Conservation (phyloP, 1,139 yeast genomes). For the Arxiozyma heterogenica region DNA sequence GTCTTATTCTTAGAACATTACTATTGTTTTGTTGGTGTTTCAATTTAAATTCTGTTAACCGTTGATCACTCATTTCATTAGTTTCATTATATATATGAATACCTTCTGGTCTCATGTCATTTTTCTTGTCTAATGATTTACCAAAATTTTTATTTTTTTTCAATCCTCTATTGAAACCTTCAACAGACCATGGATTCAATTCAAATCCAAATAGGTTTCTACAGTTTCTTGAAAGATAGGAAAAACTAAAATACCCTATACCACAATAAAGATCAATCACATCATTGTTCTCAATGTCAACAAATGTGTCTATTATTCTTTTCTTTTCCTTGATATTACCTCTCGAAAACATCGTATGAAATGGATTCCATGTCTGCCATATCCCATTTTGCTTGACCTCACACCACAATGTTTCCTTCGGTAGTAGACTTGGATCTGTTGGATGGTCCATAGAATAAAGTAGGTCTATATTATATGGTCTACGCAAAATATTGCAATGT, state of each 20-base stretch:
- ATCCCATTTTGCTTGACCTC: constrained; percentile 63
- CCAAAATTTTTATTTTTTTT: constrained; percentile 34
- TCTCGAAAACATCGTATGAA: constrained; percentile 80
- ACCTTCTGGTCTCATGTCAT: constrained; percentile 29
- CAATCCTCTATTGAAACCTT: constrained; percentile 57
- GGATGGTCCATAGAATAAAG: constrained; percentile 27
- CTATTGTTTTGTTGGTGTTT: neutral
- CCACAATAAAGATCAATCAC: constrained; percentile 75
- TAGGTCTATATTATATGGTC: constrained; percentile 56
- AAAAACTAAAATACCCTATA: constrained; percentile 73
- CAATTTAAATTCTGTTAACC: constrained; percentile 31
- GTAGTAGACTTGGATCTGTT: neutral
- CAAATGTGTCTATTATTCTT: constrained; percentile 42
- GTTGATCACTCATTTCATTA: constrained; percentile 41
- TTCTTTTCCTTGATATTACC: constrained; percentile 81
- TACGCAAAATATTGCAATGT: constrained; percentile 42
- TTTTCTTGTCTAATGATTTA: neutral
- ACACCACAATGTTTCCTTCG: constrained; percentile 48
- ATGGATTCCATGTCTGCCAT: constrained; percentile 75
- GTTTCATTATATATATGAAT: constrained; percentile 43
- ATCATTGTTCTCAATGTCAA: constrained; percentile 33
- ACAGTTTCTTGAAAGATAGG: constrained; percentile 53
- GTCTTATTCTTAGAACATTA: constrained; percentile 36
- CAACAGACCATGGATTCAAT: constrained; percentile 75
- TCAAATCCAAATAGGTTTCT: constrained; percentile 65